Base-by-base conservation (phyloP, 139 green algal species). In the Coccomyxa sp. region DNA sequence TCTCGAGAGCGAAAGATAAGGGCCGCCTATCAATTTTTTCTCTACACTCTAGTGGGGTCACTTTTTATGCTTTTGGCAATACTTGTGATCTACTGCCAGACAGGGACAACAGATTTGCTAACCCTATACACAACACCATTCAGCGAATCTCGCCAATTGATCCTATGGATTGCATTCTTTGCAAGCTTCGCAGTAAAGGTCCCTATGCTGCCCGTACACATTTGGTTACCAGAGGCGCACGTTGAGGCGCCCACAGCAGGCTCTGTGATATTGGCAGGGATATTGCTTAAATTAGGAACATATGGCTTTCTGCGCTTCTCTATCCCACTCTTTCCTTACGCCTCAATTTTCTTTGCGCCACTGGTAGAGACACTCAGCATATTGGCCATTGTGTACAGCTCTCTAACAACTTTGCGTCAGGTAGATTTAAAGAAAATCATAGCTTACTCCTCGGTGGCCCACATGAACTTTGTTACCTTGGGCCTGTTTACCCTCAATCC, bases 361-460 rank as follows among this genome's bases (percentile, higher is more conserved):
- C 84, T 93, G 40, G 78, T 92, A 81, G 84, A 85, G 81, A 87
- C 83, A 55, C 74, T 93, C 37, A 91, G 89, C 85, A 70, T 92
- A 50, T 55, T 91, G 71, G 82, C 84, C 39, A 91, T 94, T 77
- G 82, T 93, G 68, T 91, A 91, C 78, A 86, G 83, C 34, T 89
- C 85, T 76, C 83, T 90, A 68, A 91, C 85, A 68, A 91, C 87
- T 69, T 74, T 92, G 36, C 77, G 87, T 75, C 88, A 92, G 84
- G 82, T 92, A 68, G 90, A 92, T 86, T 70, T 94, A 36, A 92
- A 92, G 82, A 92, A 92, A 79, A 91, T 92, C 55, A 91, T 93
- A 79, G 88, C 89, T 73, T 93, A 91, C 73, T 92, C 87, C 55
- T 88, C 82, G 76, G 85, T 93, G 78, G 86, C 89, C 58, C 89